phyloP scores from a whole-genome alignment of 768 basidiomycete species.

The Pulveroboletus sp. region DNA sequence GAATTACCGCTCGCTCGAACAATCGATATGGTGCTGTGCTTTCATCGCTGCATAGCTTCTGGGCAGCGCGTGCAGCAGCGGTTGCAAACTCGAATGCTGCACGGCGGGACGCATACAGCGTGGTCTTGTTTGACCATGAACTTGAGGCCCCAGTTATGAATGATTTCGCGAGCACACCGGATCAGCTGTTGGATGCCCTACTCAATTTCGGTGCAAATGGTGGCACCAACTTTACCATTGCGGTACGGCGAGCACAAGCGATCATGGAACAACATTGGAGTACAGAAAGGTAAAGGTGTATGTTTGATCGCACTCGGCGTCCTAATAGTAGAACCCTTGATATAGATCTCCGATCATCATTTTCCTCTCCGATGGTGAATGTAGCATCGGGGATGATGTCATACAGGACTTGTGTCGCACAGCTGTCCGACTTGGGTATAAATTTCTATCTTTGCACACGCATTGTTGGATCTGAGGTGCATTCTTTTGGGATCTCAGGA shows the following conservation, averaged over 20 bases:
- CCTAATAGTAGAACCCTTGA: background rate
- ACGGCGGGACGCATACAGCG: constrained; percentile 53
- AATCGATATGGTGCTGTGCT: constrained; percentile 59
- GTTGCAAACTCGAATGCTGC: constrained; percentile 23
- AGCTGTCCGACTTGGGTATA: constrained; percentile 44
- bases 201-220: constrained; percentile 30
- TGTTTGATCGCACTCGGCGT: background rate
- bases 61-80: constrained; percentile 47
- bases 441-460: too few relatives aligned
- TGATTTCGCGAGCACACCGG: constrained; percentile 44
- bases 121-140: constrained; percentile 42
- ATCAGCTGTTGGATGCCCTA: constrained; percentile 39
- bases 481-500: constrained; percentile 29
- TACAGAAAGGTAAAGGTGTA: constrained; percentile 39
- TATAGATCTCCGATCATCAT: constrained; percentile 28
- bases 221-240: constrained; percentile 44
- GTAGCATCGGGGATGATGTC: constrained; percentile 32
- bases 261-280: constrained; percentile 49
- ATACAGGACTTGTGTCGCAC: constrained; percentile 41
- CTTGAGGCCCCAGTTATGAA: constrained; percentile 33
- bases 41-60: constrained; percentile 53
- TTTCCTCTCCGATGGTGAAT: constrained; percentile 51
- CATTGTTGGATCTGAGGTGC: background rate
- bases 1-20: constrained; percentile 35
- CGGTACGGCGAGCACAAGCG: constrained; percentile 33